These are phyloP conservation scores for Penicillium sp. DNA, from an alignment of 2,329 filamentous ascomycete genomes.

Conservation along the genomic window DNA sequence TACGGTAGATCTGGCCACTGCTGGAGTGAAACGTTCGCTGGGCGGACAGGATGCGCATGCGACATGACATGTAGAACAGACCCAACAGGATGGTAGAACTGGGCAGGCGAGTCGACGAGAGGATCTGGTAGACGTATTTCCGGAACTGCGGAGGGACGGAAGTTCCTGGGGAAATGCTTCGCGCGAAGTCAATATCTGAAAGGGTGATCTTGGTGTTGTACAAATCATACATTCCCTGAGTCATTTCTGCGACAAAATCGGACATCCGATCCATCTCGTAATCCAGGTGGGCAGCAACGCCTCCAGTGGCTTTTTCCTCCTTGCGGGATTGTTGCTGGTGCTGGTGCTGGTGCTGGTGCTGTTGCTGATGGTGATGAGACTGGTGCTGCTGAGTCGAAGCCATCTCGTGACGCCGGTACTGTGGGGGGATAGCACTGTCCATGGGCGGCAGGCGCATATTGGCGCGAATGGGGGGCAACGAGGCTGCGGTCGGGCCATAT, in stretches of 20 bases:
- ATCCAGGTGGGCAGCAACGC: constrained; percentile 88
- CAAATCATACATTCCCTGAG: constrained; percentile 63
- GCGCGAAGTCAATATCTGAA: constrained; percentile 57
- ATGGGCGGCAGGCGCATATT: constrained; percentile 37
- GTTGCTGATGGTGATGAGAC: background rate
- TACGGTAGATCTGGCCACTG: constrained; percentile 72
- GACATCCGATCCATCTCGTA: constrained; percentile 97
- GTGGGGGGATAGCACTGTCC: constrained; percentile 37
- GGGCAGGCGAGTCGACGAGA: constrained; percentile 82
- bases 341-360: constrained; percentile 19
- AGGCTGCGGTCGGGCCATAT: constrained; percentile 30
- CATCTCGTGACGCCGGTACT: constrained; percentile 39
- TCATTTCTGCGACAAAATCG: constrained; percentile 89
- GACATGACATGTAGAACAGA: constrained; percentile 79
- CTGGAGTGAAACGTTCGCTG: constrained; percentile 50
- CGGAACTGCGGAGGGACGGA: constrained; percentile 68
- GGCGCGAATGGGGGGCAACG: constrained; percentile 38
- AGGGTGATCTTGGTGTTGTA: constrained; percentile 51
- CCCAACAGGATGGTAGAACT: constrained; percentile 87
- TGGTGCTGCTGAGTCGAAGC: constrained; percentile 24
- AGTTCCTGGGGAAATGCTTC: constrained; percentile 58
- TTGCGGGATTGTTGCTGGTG: constrained; percentile 40
- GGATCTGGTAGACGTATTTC: constrained; percentile 86
- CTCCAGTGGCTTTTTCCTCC: constrained; percentile 66
- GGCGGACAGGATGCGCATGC: constrained; percentile 67